Conservation (phyloP, 2,329 filamentous ascomycete genomes). For the Xylariaceae sp. region DNA sequence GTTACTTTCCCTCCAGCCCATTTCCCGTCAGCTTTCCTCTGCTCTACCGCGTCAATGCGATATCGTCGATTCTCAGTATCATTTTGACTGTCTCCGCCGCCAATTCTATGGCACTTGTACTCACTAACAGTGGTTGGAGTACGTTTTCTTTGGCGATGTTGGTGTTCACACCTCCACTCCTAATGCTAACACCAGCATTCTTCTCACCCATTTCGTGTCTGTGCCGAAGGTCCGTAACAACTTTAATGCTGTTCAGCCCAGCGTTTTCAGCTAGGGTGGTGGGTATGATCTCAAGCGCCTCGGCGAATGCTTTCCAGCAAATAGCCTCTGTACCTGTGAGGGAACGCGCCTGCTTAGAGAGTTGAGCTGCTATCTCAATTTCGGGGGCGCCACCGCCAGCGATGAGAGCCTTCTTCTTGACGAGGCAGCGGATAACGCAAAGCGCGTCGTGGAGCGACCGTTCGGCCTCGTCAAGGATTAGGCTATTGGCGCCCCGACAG, state of each 20-base stretch:
- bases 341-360: conserved; percentile 76
- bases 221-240: conserved; percentile 92
- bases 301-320: conserved; percentile 98
- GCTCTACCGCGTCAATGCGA: conserved; percentile 56
- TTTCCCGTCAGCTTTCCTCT: conserved; percentile 10
- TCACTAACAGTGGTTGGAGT: conserved; percentile 89
- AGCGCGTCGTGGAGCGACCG: conserved; percentile 95
- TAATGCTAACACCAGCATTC: conserved; percentile 96
- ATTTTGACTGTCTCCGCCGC: conserved; percentile 99
- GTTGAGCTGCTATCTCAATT: conserved; percentile 87
- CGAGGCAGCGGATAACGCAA: conserved; percentile 92
- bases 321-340: conserved; percentile 91
- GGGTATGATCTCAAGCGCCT: conserved; percentile 94
- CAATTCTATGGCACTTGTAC: conserved; percentile 94
- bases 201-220: conserved; percentile 92
- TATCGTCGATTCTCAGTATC: conserved; percentile 67
- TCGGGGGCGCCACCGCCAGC: conserved; percentile 94
- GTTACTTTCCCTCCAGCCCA: conserved; percentile 19
- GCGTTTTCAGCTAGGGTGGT: conserved; percentile 97
- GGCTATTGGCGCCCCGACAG: conserved; percentile 84
- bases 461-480: conserved; percentile 96
- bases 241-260: conserved; percentile 96
- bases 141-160: conserved; percentile 98
- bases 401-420: conserved; percentile 99
- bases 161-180: conserved; percentile 92